Evolutionary conservation across 2,329 filamentous ascomycete genomes (phyloP).

Genomic region (Aspergillus sp.): DNA sequence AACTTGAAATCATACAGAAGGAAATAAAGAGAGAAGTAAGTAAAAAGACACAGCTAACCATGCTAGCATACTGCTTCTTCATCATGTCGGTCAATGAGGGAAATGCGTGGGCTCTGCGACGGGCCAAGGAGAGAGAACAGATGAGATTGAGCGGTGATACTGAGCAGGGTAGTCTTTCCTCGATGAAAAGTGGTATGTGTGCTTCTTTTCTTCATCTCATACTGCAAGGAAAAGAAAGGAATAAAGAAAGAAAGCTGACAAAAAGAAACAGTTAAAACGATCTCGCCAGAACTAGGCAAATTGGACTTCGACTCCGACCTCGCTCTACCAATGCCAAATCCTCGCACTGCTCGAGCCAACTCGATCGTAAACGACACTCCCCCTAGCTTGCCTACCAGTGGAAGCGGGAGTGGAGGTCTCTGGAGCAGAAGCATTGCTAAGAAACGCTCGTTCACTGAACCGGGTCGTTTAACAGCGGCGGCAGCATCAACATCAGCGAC

Average conservation of each 20-base stretch:
- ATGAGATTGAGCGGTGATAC: background rate
- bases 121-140: constrained; percentile 17
- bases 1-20: too few relatives aligned
- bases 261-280: background rate
- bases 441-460: constrained; percentile 23
- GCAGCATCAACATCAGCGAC: too few relatives aligned
- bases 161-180: background rate
- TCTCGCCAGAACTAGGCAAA: background rate
- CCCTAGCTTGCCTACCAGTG: too few relatives aligned
- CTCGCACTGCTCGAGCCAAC: constrained; percentile 13
- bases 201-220: too few relatives aligned
- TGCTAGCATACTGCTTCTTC: background rate
- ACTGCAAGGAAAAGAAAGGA: background rate
- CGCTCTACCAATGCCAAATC: constrained; percentile 33
- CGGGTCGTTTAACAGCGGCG: background rate
- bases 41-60: background rate
- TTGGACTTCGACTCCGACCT: constrained; percentile 30
- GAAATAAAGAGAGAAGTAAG: background rate
- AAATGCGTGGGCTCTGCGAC: constrained; percentile 32
- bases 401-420: background rate
- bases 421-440: constrained; percentile 11
- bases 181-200: background rate
- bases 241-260: background rate
- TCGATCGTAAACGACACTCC: background rate
- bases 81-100: constrained; percentile 21